Evolutionary conservation across 352 stramenopile genomes (phyloP).

Genomic region (Globisporangium uncinulatum): DNA sequence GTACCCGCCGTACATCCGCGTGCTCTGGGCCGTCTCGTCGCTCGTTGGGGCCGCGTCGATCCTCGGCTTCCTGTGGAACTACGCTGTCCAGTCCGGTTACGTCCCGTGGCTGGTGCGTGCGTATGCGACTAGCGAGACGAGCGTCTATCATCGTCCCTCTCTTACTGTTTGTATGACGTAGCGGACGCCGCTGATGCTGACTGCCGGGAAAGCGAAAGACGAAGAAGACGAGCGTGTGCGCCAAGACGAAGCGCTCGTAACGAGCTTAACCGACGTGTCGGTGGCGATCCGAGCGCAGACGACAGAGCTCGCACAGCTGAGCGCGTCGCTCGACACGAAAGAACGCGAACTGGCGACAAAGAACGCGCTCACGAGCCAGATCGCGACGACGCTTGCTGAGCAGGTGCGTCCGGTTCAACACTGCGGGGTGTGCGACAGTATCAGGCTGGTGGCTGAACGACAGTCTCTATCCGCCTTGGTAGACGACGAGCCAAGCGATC

Average conservation of each 20-base stretch:
- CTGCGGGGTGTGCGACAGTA: neutral
- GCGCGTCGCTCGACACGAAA: slow-evolving; percentile 44
- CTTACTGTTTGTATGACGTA: slow-evolving; percentile 9
- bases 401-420: slow-evolving; percentile 17
- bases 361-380: slow-evolving; percentile 31
- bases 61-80: slow-evolving; percentile 72
- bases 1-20: slow-evolving; percentile 53
- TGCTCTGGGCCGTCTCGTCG: slow-evolving; percentile 69
- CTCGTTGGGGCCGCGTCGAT: slow-evolving; percentile 65
- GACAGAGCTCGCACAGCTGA: slow-evolving; percentile 47
- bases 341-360: slow-evolving; percentile 48
- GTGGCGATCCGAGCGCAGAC: slow-evolving; percentile 63
- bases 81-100: slow-evolving; percentile 59
- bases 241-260: slow-evolving; percentile 46
- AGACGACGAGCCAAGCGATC: slow-evolving; percentile 50
- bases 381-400: slow-evolving; percentile 40
- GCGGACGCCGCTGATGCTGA: slow-evolving; percentile 34
- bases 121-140: too few relatives aligned
- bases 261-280: slow-evolving; percentile 40
- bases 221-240: slow-evolving; percentile 45
- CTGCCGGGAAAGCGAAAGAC: slow-evolving; percentile 36
- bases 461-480: neutral
- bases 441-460: neutral
- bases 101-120: slow-evolving; percentile 55
- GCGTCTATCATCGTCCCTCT: neutral